These are phyloP conservation scores for Tripterygium wilfordii DNA, from an alignment of 177 flowering plant species.

Conservation along the genomic window DNA sequence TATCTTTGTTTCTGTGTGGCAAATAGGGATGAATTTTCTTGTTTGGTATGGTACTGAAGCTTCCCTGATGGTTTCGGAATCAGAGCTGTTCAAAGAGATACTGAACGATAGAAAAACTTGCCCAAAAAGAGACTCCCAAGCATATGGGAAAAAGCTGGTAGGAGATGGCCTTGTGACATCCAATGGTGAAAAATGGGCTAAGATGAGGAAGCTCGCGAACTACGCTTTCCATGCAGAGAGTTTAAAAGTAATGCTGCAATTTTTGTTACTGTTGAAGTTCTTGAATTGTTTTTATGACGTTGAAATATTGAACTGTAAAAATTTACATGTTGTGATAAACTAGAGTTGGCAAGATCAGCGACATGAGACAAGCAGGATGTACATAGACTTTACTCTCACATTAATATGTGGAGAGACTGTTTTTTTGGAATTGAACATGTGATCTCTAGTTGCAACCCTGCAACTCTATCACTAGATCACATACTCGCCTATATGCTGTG, in stretches of 20 bases:
- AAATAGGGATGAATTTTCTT: slow-evolving; percentile 13
- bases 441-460: too few species aligned
- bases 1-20: not conserved
- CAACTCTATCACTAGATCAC: too few species aligned
- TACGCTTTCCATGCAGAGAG: slow-evolving; percentile 16
- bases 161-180: slow-evolving; percentile 12
- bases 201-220: slow-evolving; percentile 4
- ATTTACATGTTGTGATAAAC: too few species aligned
- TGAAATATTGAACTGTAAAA: too few species aligned
- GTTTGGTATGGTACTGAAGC: slow-evolving; percentile 16
- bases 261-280: too few species aligned
- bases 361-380: too few species aligned
- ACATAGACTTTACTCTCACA: too few species aligned
- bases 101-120: slow-evolving; percentile 7
- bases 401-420: too few species aligned
- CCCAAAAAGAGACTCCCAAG: not conserved
- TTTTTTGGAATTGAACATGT: too few species aligned
- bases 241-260: slow-evolving; percentile 11
- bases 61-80: slow-evolving; percentile 8
- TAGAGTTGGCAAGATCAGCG: too few species aligned
- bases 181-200: slow-evolving; percentile 12
- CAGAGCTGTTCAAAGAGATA: slow-evolving; percentile 15
- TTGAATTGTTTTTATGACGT: too few species aligned
- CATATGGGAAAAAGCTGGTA: slow-evolving; percentile 2
- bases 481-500: too few species aligned